Evolutionary conservation across 2,329 filamentous ascomycete genomes (phyloP), one percentile per base, ranked within the genome.

Genomic region (Cladosporium colombiae): DNA sequence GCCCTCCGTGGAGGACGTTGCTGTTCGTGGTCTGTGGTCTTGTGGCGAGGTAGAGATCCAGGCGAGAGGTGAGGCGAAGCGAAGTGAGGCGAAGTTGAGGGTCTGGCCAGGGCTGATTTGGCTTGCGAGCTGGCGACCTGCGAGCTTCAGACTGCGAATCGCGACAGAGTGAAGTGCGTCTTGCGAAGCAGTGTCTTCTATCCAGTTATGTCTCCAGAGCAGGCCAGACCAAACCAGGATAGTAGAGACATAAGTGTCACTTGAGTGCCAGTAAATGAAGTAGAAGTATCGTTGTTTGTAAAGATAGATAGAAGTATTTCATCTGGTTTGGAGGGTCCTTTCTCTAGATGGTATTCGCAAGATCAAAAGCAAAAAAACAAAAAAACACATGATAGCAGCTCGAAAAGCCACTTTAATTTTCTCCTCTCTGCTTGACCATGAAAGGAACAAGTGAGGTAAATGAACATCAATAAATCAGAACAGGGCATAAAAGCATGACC

Each of bases 271-370:
- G 8, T 10, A 23, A 46, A 46, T 23, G 31, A 31, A 3, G 25
- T n/a, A 29, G 52, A 31, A 52, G 16, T 53, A n/a, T 55, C 16
- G 27, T 55, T 33, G 52, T 33, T 55, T 55, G 52, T 33, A 23
- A 21, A 55, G n/a, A 46, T 46, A 46, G 40, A 46, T 46, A 46
- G n/a, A 53, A 55, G n/a, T 21, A 18, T 55, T 55, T 55, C 52
- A 55, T 55, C 52, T 55, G 52, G 56, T 35, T 44, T 44, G 56
- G 25, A 14, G 25, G 23, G 37, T 59, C 56, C 37, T 59, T 59
- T 59, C 37, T 40, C 56, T 59, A 40, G 56, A 40, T 44, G 35
- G 56, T 59, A 44, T 59, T 59, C 33, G 13, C 52, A n/a, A 29
- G 52, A 29, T 55, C 52, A 55, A 55, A 29, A 33, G 21, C 23